Evolutionary conservation across 208 protist genomes (phyloP), one percentile per base, ranked within the genome.

Genomic region (Balamuthia mandrillaris): DNA sequence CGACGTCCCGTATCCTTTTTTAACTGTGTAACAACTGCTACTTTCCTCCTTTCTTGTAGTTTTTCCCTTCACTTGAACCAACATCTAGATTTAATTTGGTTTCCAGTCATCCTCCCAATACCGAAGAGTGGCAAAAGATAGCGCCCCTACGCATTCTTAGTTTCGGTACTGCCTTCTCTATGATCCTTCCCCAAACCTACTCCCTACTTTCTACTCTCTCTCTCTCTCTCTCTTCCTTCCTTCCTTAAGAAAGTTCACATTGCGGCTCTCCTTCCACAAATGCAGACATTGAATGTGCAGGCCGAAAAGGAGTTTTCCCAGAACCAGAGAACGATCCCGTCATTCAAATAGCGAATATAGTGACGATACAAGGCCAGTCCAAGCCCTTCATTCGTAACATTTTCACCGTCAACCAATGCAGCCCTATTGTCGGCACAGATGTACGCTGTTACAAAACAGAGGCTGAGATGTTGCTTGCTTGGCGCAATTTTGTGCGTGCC

Each of bases 271-370:
- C 60, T 60, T 7, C 0, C 5, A 82, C 54, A 85, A 6, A 1
- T 87, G 0, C 39, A 89, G 97, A 99, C 93, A 99, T 99, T 88
- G 98, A 99, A 91, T 99, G 98, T 85, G 92, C 97, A 35, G 97
- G 97, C 27, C 92, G 96, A 45, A 97, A 98, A 66, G 98, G 98
- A 7, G 65, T 97, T 45, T 99, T 99, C 87, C 98, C 99, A 5
- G 96, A 99, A 45, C 90, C 98, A 31, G 96, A 99, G 70, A 74
- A 97, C 29, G 98, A 99, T 91, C 96, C 97, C 16, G 98, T 99
- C 24, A 99, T 99, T 89, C 97, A 99, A 86, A 99, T 99, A 65
- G 96, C 97, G 0, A 98, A 98, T 86, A 93, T 98, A 87, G 96
- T 98, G 44, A 87, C 81, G 2, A 92, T 98, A 31, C 93, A 96